Conservation (phyloP, 768 basidiomycete genomes). For the Leccinum variicolor region DNA sequence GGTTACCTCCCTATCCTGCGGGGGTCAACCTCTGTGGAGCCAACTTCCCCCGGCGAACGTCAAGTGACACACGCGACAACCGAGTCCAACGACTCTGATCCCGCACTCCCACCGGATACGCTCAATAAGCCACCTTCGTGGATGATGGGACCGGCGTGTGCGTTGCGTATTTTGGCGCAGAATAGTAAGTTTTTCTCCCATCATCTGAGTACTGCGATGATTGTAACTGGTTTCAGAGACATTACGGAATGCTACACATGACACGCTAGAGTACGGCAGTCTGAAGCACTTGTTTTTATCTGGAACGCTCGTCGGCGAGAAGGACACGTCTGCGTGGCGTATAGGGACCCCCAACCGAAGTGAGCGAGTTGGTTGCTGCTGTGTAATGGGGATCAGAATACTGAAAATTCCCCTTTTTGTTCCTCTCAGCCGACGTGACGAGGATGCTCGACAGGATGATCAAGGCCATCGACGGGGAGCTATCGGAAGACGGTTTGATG, state of each 20-base stretch:
- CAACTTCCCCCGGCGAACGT: background rate
- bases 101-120: background rate
- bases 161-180: background rate
- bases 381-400: background rate
- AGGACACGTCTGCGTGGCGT: conserved; percentile 14
- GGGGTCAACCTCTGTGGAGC: background rate
- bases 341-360: conserved; percentile 18
- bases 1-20: background rate
- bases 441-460: background rate
- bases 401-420: background rate
- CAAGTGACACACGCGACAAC: background rate
- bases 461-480: background rate
- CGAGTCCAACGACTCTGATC: background rate
- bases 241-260: background rate
- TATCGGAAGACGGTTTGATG: background rate
- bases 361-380: background rate
- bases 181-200: background rate
- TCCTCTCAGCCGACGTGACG: background rate
- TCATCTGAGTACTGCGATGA: background rate
- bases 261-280: background rate
- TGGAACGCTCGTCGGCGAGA: background rate
- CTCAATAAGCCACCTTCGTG: background rate
- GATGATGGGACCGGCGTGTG: background rate
- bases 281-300: background rate
- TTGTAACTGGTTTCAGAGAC: background rate